Evolutionary conservation across 176 grass and related monocot species (phyloP), one percentile per base, ranked within the genome.

Genomic region (Oropetium thomaeum): DNA sequence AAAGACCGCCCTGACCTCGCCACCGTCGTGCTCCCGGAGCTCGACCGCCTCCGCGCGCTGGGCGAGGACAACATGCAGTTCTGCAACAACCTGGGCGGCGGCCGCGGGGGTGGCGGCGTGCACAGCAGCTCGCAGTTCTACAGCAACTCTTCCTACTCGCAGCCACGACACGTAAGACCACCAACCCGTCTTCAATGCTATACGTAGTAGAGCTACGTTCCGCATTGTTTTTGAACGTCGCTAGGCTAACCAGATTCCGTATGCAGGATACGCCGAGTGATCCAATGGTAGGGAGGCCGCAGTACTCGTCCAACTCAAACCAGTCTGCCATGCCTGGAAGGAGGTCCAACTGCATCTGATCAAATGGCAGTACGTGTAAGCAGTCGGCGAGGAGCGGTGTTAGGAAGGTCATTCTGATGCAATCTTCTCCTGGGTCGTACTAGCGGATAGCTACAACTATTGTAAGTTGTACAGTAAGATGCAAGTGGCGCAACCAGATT

Each of bases 1-100:
- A 97, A 89, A 78, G 94, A 97, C 59, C 73, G 88, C 5, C 94
- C 94, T 0, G 94, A 97, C 61, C 90, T 97, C 30, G 88, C 84
- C 48, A 89, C 81, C 10, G 80, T 64, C 39, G 90, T 97, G 62
- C 77, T 97, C 43, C 90, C 94, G 4, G 88, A 84, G 73, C 82
- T 97, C 20, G 70, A 91, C 68, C 69, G 79, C 10, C 76, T 93
- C 55, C 82, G 88, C 37, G 40, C 58, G 10, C 80, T 93, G 17
- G 94, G 61, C 23, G 94, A 97, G 74, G 88, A 87, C 7, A 86
- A 69, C 73, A 79, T 92, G 81, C 66, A 71, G 37, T 70, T 57
- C 26, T 81, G 71, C 89, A 44, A 29, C 68, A 23, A 28, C 60
- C 5, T 83, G 61, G 20, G 14, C 73, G 20, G 14, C 73, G 68